Evolutionary conservation across 345 rosid species (phyloP).

Genomic region (Garcia nutans): DNA sequence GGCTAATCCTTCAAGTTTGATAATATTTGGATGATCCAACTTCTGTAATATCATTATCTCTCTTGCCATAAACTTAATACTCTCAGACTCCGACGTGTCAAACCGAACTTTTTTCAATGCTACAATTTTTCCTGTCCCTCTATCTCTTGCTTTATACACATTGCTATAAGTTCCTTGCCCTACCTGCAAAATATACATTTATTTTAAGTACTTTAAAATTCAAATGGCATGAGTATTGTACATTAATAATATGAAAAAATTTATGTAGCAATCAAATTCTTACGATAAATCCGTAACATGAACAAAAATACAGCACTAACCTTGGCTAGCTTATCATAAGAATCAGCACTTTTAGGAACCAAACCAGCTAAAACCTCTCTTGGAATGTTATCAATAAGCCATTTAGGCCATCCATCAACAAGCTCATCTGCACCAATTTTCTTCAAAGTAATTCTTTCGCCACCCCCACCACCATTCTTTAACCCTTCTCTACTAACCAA

Average conservation of each 20-base stretch:
- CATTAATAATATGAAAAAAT: too few species aligned
- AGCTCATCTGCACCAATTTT: conserved; percentile 51
- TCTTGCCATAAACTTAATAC: conserved; percentile 91
- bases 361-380: conserved; percentile 50
- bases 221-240: too few species aligned
- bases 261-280: too few species aligned
- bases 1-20: conserved; percentile 81
- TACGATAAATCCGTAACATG: neutral
- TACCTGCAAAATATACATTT: conserved; percentile 39
- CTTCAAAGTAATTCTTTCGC: conserved; percentile 25
- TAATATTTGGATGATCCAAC: conserved; percentile 76
- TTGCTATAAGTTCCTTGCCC: conserved; percentile 95
- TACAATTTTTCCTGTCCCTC: conserved; percentile 67
- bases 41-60: conserved; percentile 71
- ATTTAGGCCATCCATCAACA: conserved; percentile 68
- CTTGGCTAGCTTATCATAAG: conserved; percentile 69
- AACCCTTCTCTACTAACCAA: conserved; percentile 7
- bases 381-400: conserved; percentile 65
- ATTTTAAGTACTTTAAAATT: too few species aligned
- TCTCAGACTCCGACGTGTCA: conserved; percentile 78
- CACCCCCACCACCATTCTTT: conserved; percentile 17
- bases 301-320: conserved; percentile 19
- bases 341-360: conserved; percentile 60
- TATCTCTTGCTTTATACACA: conserved; percentile 80
- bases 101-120: conserved; percentile 89